Conservation (phyloP, 352 stramenopile species). For the Phytophthora multivora region DNA sequence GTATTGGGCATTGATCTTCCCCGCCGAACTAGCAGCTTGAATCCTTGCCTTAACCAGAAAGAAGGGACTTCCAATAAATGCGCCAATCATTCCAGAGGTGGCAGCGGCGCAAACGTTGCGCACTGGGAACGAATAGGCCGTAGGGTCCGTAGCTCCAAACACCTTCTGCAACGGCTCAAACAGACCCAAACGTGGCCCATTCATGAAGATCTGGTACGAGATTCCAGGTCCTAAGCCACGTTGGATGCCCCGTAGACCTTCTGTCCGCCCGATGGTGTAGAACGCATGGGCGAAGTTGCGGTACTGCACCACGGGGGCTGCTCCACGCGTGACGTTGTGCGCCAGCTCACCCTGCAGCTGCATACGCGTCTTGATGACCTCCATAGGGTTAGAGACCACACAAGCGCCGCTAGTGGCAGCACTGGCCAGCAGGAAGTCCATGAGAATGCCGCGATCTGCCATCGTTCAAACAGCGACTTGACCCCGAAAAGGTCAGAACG, state of each 20-base stretch:
- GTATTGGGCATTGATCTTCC: constrained; percentile 85
- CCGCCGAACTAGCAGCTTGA: constrained; percentile 74
- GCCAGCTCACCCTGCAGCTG: constrained; percentile 87
- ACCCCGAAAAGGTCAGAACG: neutral
- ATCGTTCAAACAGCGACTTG: constrained; percentile 15
- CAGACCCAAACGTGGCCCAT: constrained; percentile 73
- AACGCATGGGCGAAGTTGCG: constrained; percentile 88
- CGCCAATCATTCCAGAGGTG: constrained; percentile 79
- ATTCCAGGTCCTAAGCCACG: constrained; percentile 78
- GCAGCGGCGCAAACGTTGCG: constrained; percentile 78
- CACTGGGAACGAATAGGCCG: constrained; percentile 68
- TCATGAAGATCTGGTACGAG: constrained; percentile 86
- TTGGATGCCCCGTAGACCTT: constrained; percentile 81
- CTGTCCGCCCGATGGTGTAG: constrained; percentile 79
- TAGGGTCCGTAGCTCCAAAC: constrained; percentile 83
- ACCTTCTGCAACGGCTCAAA: constrained; percentile 83
- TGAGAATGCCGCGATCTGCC: constrained; percentile 52
- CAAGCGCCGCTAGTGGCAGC: constrained; percentile 68
- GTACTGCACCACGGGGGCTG: constrained; percentile 63
- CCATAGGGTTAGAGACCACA: constrained; percentile 89
- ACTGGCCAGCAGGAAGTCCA: constrained; percentile 78
- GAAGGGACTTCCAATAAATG: constrained; percentile 81
- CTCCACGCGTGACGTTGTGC: constrained; percentile 41
- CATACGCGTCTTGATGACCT: constrained; percentile 91
- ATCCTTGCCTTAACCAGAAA: constrained; percentile 88